phyloP scores from a whole-genome alignment of 2,329 filamentous ascomycete genomes.

The Grosmannia penicillata region DNA sequence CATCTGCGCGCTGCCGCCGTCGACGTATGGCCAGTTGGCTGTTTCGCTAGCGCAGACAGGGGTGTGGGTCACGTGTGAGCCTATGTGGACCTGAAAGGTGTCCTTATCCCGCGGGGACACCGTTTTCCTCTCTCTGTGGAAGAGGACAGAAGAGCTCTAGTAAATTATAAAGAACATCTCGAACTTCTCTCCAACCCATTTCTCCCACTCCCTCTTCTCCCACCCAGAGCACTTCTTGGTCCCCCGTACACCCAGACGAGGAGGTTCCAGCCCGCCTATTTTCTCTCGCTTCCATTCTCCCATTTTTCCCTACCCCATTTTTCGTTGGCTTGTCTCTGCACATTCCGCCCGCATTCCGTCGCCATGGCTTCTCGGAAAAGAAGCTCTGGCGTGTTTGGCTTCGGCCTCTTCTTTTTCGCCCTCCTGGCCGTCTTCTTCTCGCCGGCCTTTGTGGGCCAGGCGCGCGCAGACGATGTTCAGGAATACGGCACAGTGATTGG shows the following conservation, averaged over 20 bases:
- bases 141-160: slow-evolving; percentile 9
- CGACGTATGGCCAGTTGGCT: too few species aligned
- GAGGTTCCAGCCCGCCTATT: neutral
- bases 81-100: slow-evolving; percentile 9
- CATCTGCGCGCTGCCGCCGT: too few species aligned
- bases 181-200: neutral
- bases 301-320: neutral
- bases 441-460: slow-evolving; percentile 71
- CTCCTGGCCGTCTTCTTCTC: slow-evolving; percentile 85
- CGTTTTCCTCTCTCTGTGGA: slow-evolving; percentile 7
- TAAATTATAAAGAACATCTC: slow-evolving; percentile 2
- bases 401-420: slow-evolving; percentile 78
- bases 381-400: slow-evolving; percentile 16
- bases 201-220: neutral
- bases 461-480: slow-evolving; percentile 56
- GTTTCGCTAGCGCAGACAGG: neutral
- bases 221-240: neutral
- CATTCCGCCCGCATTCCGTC: neutral
- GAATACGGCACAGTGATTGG: slow-evolving; percentile 82
- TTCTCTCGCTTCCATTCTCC: slow-evolving; percentile 6
- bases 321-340: neutral
- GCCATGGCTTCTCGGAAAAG: slow-evolving; percentile 11
- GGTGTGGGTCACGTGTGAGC: slow-evolving; percentile 1
- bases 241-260: neutral
- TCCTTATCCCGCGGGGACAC: slow-evolving; percentile 11